Conservation (phyloP, 768 basidiomycete species). For the Psilocybe subaeruginosa region DNA sequence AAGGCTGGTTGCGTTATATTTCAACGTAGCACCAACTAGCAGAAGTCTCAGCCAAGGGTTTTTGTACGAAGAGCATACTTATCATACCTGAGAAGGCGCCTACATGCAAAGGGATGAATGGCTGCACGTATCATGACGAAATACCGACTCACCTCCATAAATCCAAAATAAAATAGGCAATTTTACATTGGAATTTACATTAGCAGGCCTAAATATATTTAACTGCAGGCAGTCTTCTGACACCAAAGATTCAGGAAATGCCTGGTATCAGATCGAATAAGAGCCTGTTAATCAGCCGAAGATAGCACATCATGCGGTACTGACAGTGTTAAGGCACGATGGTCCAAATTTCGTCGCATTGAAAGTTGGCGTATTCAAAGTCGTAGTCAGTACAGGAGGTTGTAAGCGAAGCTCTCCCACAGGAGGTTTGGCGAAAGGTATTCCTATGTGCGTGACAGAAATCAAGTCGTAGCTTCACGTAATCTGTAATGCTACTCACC, state of each 20-base stretch:
- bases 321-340: constrained; percentile 43
- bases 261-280: constrained; percentile 18
- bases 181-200: constrained; percentile 21
- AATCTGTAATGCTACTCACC: not conserved
- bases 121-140: not conserved
- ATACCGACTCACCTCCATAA: constrained; percentile 25
- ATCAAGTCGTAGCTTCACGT: not conserved
- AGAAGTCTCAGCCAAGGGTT: constrained; percentile 7
- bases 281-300: constrained; percentile 32
- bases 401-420: constrained; percentile 45
- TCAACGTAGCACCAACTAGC: constrained; percentile 21
- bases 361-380: constrained; percentile 30
- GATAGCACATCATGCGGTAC: constrained; percentile 4
- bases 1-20: constrained; percentile 30
- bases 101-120: not conserved
- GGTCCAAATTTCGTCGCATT: constrained; percentile 47
- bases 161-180: constrained; percentile 20
- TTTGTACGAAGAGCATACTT: no score
- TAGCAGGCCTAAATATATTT: constrained; percentile 54
- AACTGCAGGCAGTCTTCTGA: constrained; percentile 61
- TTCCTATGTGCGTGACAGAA: constrained; percentile 29
- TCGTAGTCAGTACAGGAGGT: constrained; percentile 43
- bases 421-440: constrained; percentile 56
- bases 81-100: constrained; percentile 5
- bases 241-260: constrained; percentile 1